A percentile compares a stretch with the other conserved stretches of the same genome.
Evolutionary conservation across 163 green algal species (phyloP).

Genomic region (Chloromonas sp.): DNA sequence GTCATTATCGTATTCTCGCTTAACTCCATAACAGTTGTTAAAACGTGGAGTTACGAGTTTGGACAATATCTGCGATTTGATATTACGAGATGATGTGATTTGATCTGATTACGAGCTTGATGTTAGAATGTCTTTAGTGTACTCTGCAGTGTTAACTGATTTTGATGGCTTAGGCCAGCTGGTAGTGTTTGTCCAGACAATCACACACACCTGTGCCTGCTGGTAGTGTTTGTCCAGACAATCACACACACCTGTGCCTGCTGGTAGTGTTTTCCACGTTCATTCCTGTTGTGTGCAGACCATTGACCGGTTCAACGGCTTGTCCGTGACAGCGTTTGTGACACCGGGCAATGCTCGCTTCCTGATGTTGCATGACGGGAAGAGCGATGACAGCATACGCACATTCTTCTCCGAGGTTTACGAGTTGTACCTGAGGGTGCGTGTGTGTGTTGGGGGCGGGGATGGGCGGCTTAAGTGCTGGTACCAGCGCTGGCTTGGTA

Average conservation of each 20-base stretch:
- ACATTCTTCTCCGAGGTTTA: slow-evolving; percentile 89
- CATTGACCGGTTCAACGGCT: slow-evolving; percentile 92
- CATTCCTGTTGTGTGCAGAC: slow-evolving; percentile 23
- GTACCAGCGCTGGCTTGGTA: background rate
- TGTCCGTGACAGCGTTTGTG: slow-evolving; percentile 79
- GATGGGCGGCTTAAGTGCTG: background rate
- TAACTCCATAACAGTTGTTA: too few species aligned
- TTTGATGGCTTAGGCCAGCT: background rate
- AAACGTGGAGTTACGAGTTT: too few species aligned
- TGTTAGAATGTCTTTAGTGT: too few species aligned
- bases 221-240: background rate
- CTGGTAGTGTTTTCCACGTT: background rate
- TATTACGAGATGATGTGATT: too few species aligned
- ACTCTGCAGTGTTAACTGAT: too few species aligned
- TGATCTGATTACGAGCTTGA: too few species aligned
- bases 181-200: background rate
- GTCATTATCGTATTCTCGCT: too few species aligned
- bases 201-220: too few species aligned
- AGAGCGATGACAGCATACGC: slow-evolving; percentile 75
- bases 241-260: too few species aligned
- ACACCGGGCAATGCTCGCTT: slow-evolving; percentile 73
- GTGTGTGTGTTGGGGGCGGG: background rate
- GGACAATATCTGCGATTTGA: too few species aligned
- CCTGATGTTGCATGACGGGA: slow-evolving; percentile 85
- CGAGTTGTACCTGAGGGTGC: slow-evolving; percentile 74